Base-by-base conservation (phyloP, 306 rosid species). In the Gastrolobium villosum region DNA sequence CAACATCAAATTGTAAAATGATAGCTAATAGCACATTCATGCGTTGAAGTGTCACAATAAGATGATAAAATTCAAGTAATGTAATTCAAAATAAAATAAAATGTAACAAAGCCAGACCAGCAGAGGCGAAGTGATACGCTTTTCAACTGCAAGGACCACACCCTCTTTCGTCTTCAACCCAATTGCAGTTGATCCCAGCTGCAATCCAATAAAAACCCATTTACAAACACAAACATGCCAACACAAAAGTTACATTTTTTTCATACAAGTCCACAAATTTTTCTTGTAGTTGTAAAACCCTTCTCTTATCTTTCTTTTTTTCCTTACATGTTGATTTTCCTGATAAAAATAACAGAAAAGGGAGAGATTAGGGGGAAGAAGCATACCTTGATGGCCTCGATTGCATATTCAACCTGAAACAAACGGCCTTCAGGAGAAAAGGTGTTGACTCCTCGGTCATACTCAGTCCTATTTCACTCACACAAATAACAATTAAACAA, bases 331-430 rank as follows among this genome's bases (percentile, higher is more conserved):
- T 6, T 26, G 56, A 1, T n/a, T 28, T 7, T 3, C 26, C 14
- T 15, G 11, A 65, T 9, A 34, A 13, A 50, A 56, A 68, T 40
- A n/a, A 11, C 34, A 35, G 57, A 20, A 40, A 41, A 54, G 7
- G 3, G 50, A 80, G 46, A 59, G 28, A 48, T 11, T 40, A 7
- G n/a, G 43, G 6, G n/a, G 31, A 77, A 62, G 56, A 3, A 3
- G 36, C 62, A 20, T 53, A 91, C 99, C 98, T 93, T 95, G 77
- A 95, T 95, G 41, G 99, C 99, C 75, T 95, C 98, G 11, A 95
- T 95, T 66, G 99, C 99, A 88, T 95, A 93, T 83, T 95, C 99
- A 72, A 95, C 99, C 88, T 95, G 99, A 84, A 95, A 95, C 81
- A 95, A 84, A 64, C 98, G 90, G 5, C 99, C 98, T 86, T 95